A percentile compares a stretch with the other conserved stretches of the same genome.
phyloP scores from a whole-genome alignment of 805 yeast genomes.

The Pachysolen tannophilus region DNA sequence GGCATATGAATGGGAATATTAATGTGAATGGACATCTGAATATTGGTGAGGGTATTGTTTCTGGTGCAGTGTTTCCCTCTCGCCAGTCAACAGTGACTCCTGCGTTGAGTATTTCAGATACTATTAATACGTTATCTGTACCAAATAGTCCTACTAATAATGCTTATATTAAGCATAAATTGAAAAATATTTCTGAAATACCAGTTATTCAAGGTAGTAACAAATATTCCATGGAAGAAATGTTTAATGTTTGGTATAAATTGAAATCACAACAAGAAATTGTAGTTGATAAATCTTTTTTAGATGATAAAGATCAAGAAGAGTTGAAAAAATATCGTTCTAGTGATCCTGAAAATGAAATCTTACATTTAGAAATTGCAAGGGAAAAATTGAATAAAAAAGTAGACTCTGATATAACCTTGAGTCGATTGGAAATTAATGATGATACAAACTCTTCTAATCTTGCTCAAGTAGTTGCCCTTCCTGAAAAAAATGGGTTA shows the following conservation, averaged over 20 bases:
- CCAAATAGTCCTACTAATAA: slow-evolving; percentile 2
- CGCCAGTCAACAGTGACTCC: slow-evolving; percentile 10
- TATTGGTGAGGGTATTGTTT: no score
- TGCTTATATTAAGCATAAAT: neutral
- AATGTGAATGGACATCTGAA: no score
- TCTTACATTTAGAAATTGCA: slow-evolving; percentile 1
- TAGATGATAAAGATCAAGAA: neutral
- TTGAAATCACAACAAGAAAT: slow-evolving; percentile 25
- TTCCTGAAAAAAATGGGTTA: neutral
- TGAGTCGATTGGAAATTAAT: neutral
- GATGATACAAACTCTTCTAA: neutral
- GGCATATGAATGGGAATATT: no score
- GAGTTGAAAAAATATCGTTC: slow-evolving; percentile 1
- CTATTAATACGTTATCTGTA: slow-evolving; percentile 2
- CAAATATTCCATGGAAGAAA: slow-evolving; percentile 42
- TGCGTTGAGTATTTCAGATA: slow-evolving; percentile 5
- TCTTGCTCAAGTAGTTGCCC: neutral
- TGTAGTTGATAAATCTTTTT: slow-evolving; percentile 3
- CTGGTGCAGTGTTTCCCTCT: no score
- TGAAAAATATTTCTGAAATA: slow-evolving; percentile 11
- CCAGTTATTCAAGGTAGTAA: slow-evolving; percentile 33
- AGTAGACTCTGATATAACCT: neutral
- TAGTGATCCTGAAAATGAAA: neutral
- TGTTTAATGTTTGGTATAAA: slow-evolving; percentile 43
- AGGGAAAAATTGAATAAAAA: neutral